Conservation (phyloP, 129 eudicot species). For the Tagetes erecta region DNA sequence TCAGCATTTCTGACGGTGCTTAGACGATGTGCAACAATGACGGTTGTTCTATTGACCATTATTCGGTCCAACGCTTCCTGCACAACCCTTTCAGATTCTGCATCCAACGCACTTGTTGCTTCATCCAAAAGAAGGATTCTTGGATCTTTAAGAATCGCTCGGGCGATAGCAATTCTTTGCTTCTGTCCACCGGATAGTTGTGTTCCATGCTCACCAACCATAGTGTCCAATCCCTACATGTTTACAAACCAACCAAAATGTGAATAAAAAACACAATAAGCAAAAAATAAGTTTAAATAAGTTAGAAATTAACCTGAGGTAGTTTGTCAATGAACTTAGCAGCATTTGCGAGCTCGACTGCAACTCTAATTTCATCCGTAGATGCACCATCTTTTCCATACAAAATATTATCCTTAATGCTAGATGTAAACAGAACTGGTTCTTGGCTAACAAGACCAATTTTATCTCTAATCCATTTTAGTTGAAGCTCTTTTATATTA, state of each 20-base stretch:
- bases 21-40: conserved; percentile 67
- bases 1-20: conserved; percentile 64
- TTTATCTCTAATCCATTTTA: conserved; percentile 77
- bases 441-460: conserved; percentile 93
- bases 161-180: conserved; percentile 77
- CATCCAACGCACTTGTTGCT: conserved; percentile 84
- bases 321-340: conserved; percentile 72
- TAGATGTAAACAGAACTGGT: conserved; percentile 71
- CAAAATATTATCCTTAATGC: conserved; percentile 77
- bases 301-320: conserved; percentile 47
- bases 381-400: conserved; percentile 73
- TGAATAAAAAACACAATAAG: neutral
- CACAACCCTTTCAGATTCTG: conserved; percentile 72
- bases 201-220: conserved; percentile 86
- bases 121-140: conserved; percentile 77
- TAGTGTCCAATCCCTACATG: conserved; percentile 65
- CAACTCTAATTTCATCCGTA: conserved; percentile 65
- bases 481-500: conserved; percentile 67
- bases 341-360: conserved; percentile 83
- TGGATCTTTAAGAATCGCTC: conserved; percentile 72
- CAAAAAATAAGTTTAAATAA: conserved; percentile 12
- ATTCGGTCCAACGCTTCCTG: conserved; percentile 70
- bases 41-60: conserved; percentile 59
- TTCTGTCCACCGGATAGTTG: conserved; percentile 87
- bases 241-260: neutral